A percentile compares a stretch with the other conserved stretches of the same genome.
Evolutionary conservation across 768 basidiomycete genomes (phyloP).

Genomic region (Xerocomellus chrysenteron): DNA sequence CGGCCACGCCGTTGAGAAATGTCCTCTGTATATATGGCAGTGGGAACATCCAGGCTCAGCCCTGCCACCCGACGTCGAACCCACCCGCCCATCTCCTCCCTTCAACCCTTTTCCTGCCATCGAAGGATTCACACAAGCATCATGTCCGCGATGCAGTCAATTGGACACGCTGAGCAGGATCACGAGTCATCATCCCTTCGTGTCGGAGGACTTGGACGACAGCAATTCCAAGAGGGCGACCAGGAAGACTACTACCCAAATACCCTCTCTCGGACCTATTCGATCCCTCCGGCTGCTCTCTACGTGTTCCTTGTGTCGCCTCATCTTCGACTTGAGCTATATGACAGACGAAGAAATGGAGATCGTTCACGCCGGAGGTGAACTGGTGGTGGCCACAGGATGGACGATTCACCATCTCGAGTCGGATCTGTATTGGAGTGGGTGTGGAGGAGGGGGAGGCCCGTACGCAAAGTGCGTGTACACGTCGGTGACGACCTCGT

Average conservation of each 20-base stretch:
- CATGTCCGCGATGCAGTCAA: conserved; percentile 5
- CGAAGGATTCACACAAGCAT: background rate
- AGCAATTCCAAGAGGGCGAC: background rate
- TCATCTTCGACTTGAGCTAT: conserved; percentile 10
- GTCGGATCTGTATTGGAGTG: background rate
- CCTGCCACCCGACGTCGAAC: too few relatives aligned
- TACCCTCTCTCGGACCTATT: conserved; percentile 3
- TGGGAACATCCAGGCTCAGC: too few relatives aligned
- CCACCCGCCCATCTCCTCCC: too few relatives aligned
- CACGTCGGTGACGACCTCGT: background rate
- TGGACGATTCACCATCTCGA: conserved; percentile 2
- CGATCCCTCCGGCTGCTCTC: conserved; percentile 4
- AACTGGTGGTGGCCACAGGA: background rate
- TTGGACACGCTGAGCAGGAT: background rate
- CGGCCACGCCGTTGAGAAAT: too few relatives aligned
- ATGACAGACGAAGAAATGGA: conserved; percentile 3
- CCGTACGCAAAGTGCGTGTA: conserved; percentile 12
- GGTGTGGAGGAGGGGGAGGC: background rate
- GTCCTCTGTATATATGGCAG: too few relatives aligned
- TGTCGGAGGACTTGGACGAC: background rate
- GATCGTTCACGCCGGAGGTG: background rate
- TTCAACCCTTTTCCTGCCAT: too few relatives aligned
- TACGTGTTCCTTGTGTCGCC: conserved; percentile 10
- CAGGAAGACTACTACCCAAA: background rate
- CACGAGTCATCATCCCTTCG: background rate